Conservation (phyloP, 805 yeast species). For the Kluyveromyces dobzhanskii region DNA sequence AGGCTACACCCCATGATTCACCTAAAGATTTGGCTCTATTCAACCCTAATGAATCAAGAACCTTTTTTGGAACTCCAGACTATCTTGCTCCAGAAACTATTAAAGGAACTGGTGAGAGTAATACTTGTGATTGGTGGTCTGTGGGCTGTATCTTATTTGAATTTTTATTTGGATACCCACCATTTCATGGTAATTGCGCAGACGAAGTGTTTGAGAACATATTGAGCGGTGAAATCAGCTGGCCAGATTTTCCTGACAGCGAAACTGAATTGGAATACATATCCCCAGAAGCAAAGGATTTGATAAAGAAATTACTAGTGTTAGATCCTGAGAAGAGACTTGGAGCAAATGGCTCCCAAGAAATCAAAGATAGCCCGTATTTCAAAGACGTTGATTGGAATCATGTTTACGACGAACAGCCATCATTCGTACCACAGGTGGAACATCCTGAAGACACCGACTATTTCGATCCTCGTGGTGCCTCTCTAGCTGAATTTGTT, state of each 20-base stretch:
- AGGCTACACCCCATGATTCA: conserved; percentile 9
- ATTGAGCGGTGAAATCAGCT: conserved; percentile 60
- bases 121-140: conserved; percentile 82
- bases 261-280: conserved; percentile 49
- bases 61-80: conserved; percentile 95
- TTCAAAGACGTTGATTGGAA: conserved; percentile 72
- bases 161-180: conserved; percentile 87
- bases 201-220: conserved; percentile 78
- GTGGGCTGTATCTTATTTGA: conserved; percentile 93
- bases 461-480: conserved; percentile 88
- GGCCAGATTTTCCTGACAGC: conserved; percentile 61
- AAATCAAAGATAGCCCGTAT: conserved; percentile 72
- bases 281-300: conserved; percentile 61
- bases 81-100: conserved; percentile 96
- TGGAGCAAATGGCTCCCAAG: conserved; percentile 72
- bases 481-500: conserved; percentile 42
- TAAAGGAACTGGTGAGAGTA: conserved; percentile 72
- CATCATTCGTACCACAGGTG: conserved; percentile 73
- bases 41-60: conserved; percentile 55
- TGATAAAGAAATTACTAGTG: conserved; percentile 54
- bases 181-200: conserved; percentile 79
- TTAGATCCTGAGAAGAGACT: conserved; percentile 60
- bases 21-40: conserved; percentile 49
- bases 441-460: conserved; percentile 84
- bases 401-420: conserved; percentile 55